These are phyloP conservation scores for Penstemon eatonii DNA, from an alignment of 257 asterid genomes.

Conservation along the genomic window DNA sequence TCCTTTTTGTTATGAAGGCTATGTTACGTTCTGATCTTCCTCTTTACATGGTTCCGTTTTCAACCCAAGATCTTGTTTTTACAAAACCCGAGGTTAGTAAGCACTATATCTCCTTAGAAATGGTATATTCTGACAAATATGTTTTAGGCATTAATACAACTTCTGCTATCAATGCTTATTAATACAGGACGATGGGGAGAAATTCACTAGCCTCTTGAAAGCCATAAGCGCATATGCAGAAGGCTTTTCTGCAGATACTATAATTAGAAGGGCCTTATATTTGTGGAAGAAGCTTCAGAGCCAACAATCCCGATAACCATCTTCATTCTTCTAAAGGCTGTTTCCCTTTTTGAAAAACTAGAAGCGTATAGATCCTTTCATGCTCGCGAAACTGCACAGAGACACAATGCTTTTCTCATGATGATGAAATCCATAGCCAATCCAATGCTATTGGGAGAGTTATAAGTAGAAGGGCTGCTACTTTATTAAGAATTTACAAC, in stretches of 20 bases:
- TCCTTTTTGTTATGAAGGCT: conserved; percentile 52
- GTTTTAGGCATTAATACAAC: not conserved
- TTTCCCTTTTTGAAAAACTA: too few species aligned
- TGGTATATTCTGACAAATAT: not conserved
- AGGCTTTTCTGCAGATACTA: conserved; percentile 87
- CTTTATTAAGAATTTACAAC: too few species aligned
- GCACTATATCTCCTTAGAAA: not conserved
- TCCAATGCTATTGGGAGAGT: too few species aligned
- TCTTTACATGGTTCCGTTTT: conserved; percentile 85
- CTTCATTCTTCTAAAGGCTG: not conserved
- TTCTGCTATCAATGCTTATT: not conserved
- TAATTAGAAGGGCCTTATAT: conserved; percentile 67
- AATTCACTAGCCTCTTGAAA: conserved; percentile 76
- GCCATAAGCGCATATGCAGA: conserved; percentile 95
- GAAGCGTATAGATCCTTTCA: too few species aligned
- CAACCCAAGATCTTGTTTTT: conserved; percentile 64
- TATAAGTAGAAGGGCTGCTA: too few species aligned
- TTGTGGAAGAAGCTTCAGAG: conserved; percentile 87
- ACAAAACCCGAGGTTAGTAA: conserved; percentile 79
- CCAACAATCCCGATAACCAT: conserved; percentile 27
- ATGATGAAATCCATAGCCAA: too few species aligned
- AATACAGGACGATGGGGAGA: conserved; percentile 83
- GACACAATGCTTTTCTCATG: too few species aligned
- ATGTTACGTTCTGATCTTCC: conserved; percentile 94
- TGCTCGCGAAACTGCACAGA: too few species aligned